phyloP scores from a whole-genome alignment of 1,284 basidiomycete genomes.

The Taiwanofungus camphoratus region DNA sequence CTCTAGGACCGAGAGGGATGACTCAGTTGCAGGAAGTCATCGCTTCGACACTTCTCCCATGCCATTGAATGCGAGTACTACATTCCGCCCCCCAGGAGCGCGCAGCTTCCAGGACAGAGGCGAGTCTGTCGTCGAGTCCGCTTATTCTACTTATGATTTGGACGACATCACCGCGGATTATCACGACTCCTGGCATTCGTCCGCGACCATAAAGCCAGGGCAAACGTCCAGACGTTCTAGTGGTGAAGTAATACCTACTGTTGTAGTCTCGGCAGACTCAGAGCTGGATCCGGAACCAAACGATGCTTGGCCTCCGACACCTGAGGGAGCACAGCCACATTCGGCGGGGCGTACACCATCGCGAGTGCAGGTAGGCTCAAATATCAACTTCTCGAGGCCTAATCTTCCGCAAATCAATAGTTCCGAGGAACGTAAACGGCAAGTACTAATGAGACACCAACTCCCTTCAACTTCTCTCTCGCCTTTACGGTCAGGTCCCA shows the following conservation, averaged over 20 bases:
- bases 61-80: too few relatives aligned
- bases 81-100: not conserved
- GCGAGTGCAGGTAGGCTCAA: conserved; percentile 7
- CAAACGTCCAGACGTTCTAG: not conserved
- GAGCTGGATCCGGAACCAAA: conserved; percentile 20
- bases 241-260: conserved; percentile 36
- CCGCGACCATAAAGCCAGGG: conserved; percentile 5
- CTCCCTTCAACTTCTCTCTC: conserved; percentile 10
- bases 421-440: conserved; percentile 49
- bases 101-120: conserved; percentile 6
- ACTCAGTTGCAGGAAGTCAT: not conserved
- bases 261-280: conserved; percentile 37
- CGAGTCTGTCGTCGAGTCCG: conserved; percentile 27
- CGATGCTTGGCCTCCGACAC: conserved; percentile 25
- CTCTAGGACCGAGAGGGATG: conserved; percentile 15
- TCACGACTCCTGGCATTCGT: conserved; percentile 23
- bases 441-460: conserved; percentile 55
- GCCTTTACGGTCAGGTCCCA: conserved; percentile 6
- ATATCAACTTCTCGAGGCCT: conserved; percentile 51
- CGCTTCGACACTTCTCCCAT: too few relatives aligned
- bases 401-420: conserved; percentile 39
- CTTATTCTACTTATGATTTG: conserved; percentile 30
- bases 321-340: not conserved
- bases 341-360: conserved; percentile 14
- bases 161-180: conserved; percentile 26